phyloP scores from a whole-genome alignment of 1,139 yeast species.

The Candida sanyaensis region DNA sequence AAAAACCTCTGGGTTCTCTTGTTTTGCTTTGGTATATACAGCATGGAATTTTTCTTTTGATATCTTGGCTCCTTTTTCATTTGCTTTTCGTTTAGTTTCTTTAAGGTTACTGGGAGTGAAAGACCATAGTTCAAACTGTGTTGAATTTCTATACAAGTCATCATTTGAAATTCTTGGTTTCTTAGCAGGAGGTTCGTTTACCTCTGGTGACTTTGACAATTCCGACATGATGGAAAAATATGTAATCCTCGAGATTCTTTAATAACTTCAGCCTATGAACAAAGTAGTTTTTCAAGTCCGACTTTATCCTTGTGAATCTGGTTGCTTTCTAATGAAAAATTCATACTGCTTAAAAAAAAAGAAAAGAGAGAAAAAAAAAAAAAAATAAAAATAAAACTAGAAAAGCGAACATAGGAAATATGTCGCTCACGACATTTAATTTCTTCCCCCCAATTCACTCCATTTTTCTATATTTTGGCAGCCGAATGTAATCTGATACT shows the following conservation, averaged over 20 bases:
- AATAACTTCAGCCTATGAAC: no score
- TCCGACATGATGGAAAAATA: background rate
- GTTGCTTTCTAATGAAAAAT: no score
- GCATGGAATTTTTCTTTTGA: slow-evolving; percentile 41
- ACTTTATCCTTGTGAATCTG: no score
- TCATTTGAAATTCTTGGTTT: slow-evolving; percentile 56
- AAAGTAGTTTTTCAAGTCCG: no score
- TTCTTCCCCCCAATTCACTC: no score
- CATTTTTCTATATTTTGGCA: no score
- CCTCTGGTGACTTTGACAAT: background rate
- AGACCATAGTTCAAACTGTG: slow-evolving; percentile 88
- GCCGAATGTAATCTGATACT: no score
- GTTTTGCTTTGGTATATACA: slow-evolving; percentile 27
- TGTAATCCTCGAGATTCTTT: background rate
- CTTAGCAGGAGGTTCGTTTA: slow-evolving; percentile 4
- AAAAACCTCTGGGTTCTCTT: slow-evolving; percentile 30
- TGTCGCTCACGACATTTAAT: no score
- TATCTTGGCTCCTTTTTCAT: slow-evolving; percentile 49
- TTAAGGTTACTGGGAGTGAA: slow-evolving; percentile 60
- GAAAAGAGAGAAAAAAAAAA: no score
- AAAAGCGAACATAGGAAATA: no score
- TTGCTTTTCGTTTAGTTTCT: slow-evolving; percentile 46
- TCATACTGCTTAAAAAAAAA: no score
- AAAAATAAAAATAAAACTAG: no score
- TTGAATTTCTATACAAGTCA: slow-evolving; percentile 82